A percentile compares a stretch with the other conserved stretches of the same genome.
These are phyloP conservation scores for Tolypocladium tundrense DNA, from an alignment of 2,329 filamentous ascomycete genomes.

Conservation along the genomic window DNA sequence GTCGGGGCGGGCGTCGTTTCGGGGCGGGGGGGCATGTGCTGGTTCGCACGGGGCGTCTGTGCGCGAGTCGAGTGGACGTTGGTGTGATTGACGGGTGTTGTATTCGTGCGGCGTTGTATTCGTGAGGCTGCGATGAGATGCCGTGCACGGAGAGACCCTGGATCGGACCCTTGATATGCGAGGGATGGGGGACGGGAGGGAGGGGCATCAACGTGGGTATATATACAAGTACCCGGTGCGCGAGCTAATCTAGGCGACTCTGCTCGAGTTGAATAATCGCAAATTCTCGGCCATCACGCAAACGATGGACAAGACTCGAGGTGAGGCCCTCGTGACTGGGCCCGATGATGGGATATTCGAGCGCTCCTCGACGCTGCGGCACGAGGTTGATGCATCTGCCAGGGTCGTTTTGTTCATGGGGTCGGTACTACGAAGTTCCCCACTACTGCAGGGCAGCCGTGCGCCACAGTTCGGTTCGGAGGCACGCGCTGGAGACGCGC, in stretches of 20 bases:
- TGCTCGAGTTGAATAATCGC: no score
- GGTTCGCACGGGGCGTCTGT: neutral
- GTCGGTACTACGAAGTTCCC: no score
- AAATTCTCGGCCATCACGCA: neutral
- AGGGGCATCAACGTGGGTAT: neutral
- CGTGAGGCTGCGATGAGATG: neutral
- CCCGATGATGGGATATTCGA: neutral
- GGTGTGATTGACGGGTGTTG: no score
- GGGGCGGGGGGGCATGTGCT: neutral
- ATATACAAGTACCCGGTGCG: no score
- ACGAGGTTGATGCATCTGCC: neutral
- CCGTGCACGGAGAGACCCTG: neutral
- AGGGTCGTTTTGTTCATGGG: no score
- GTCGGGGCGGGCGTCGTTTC: constrained; percentile 14
- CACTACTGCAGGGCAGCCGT: no score
- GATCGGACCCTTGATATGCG: neutral
- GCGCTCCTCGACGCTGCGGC: neutral
- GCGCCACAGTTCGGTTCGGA: neutral
- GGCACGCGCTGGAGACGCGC: neutral
- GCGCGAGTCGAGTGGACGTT: no score
- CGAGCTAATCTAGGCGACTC: no score
- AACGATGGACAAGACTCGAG: neutral
- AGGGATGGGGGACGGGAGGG: neutral
- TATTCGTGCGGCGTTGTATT: no score
- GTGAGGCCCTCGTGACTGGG: neutral